Evolutionary conservation across 129 eudicot species (phyloP).

Genomic region (Deinandra increscens): DNA sequence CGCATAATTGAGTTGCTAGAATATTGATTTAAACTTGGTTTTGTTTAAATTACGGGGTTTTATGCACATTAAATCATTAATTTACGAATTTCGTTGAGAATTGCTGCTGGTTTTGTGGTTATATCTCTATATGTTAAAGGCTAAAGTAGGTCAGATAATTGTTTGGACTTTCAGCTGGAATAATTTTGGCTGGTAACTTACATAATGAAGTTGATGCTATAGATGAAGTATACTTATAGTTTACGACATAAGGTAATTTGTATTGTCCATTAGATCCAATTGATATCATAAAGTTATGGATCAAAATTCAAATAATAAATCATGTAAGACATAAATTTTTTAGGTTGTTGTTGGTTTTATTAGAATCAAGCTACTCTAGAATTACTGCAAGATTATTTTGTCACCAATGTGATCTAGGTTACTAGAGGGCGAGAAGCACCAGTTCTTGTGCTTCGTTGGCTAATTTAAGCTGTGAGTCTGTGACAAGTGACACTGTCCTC

Average conservation of each 20-base stretch:
- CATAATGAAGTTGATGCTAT: background rate
- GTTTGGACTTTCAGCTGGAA: too few species aligned
- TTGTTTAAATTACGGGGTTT: background rate
- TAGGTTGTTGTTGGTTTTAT: conserved; percentile 1
- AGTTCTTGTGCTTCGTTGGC: background rate
- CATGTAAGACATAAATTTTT: too few species aligned
- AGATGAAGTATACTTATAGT: too few species aligned
- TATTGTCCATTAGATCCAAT: background rate
- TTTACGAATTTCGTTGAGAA: background rate
- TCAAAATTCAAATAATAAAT: too few species aligned
- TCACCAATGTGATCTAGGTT: background rate
- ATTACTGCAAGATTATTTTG: background rate
- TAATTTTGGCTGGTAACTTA: background rate
- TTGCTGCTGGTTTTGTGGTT: background rate
- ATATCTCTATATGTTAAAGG: background rate
- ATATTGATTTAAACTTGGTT: background rate
- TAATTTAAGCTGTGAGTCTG: background rate
- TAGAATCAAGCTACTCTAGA: background rate
- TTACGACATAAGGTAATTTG: too few species aligned
- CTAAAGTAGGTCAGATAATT: too few species aligned
- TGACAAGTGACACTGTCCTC: background rate
- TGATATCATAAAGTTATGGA: too few species aligned
- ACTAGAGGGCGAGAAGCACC: background rate
- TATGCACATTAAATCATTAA: background rate
- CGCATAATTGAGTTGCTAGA: background rate